Conservation (phyloP, 352 stramenopile species). For the Globisporangium canariense region DNA sequence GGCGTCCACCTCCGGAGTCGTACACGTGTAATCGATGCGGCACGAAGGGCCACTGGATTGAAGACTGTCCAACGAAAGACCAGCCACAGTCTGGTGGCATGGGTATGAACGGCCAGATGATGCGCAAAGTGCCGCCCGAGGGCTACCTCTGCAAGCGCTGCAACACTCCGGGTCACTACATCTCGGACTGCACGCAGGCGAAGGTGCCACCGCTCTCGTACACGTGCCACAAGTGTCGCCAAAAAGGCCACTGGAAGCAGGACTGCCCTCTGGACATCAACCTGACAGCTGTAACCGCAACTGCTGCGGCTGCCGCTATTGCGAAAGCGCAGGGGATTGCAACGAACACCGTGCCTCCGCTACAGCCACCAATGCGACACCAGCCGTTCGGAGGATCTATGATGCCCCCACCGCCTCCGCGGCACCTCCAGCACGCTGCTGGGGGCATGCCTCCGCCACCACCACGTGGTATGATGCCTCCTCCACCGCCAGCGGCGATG, state of each 20-base stretch:
- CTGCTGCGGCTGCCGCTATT: conserved; percentile 29
- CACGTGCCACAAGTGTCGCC: conserved; percentile 84
- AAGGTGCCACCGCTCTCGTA: conserved; percentile 81
- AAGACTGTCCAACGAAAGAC: conserved; percentile 85
- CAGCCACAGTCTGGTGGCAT: conserved; percentile 27
- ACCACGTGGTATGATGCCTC: conserved; percentile 11
- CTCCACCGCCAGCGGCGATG: conserved; percentile 19
- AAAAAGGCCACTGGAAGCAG: conserved; percentile 88
- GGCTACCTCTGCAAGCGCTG: conserved; percentile 87
- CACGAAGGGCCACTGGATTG: conserved; percentile 86
- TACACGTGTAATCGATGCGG: conserved; percentile 88
- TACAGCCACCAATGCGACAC: conserved; percentile 4
- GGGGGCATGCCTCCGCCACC: conserved; percentile 38
- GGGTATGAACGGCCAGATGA: conserved; percentile 15
- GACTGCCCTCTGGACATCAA: conserved; percentile 79
- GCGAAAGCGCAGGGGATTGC: conserved; percentile 17
- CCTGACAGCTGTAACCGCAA: conserved; percentile 40
- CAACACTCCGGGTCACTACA: conserved; percentile 83
- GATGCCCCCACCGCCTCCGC: conserved; percentile 39
- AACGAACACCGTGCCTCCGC: background rate
- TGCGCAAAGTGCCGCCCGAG: conserved; percentile 52
- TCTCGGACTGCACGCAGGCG: conserved; percentile 80
- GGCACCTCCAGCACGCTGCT: conserved; percentile 42
- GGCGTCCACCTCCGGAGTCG: conserved; percentile 69
- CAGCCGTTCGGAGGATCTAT: conserved; percentile 5